These are phyloP conservation scores for Tolypocladium album DNA, from an alignment of 2,329 filamentous ascomycete genomes.

Conservation along the genomic window DNA sequence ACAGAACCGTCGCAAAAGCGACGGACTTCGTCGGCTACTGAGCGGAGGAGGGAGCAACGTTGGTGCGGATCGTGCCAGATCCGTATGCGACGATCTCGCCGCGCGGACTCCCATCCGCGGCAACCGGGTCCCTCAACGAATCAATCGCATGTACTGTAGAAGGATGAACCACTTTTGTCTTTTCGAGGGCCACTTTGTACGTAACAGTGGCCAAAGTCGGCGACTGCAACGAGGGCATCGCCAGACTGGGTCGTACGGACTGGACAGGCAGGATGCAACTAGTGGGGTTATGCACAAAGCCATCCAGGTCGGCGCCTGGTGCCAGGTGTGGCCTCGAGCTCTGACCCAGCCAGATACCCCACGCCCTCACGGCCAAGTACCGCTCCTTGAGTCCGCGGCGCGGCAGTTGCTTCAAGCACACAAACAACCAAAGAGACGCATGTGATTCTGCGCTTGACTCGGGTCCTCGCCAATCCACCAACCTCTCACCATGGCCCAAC, in stretches of 20 bases:
- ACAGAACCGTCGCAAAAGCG: not conserved
- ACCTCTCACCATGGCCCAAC: constrained; percentile 15
- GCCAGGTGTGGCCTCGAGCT: not conserved
- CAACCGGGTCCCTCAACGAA: not conserved
- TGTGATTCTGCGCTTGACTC: not conserved
- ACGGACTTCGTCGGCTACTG: not conserved
- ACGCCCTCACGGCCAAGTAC: not conserved
- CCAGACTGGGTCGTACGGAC: not conserved
- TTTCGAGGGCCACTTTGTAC: not conserved
- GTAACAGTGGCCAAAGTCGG: not conserved
- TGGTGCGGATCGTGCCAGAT: not conserved
- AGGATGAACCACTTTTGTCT: not conserved
- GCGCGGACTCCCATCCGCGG: not conserved
- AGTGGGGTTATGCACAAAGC: constrained; percentile 11
- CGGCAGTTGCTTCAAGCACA: not conserved
- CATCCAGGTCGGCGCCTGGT: not conserved
- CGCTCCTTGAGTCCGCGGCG: not conserved
- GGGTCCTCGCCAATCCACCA: not conserved
- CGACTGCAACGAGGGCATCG: not conserved
- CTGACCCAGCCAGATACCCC: not conserved
- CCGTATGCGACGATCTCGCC: not conserved
- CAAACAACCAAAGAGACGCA: not conserved
- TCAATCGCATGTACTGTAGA: not conserved
- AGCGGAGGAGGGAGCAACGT: not conserved
- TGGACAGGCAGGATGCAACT: constrained; percentile 4